Evolutionary conservation across 2,329 filamentous ascomycete genomes (phyloP).

Genomic region (Aspergillus arachidicola): DNA sequence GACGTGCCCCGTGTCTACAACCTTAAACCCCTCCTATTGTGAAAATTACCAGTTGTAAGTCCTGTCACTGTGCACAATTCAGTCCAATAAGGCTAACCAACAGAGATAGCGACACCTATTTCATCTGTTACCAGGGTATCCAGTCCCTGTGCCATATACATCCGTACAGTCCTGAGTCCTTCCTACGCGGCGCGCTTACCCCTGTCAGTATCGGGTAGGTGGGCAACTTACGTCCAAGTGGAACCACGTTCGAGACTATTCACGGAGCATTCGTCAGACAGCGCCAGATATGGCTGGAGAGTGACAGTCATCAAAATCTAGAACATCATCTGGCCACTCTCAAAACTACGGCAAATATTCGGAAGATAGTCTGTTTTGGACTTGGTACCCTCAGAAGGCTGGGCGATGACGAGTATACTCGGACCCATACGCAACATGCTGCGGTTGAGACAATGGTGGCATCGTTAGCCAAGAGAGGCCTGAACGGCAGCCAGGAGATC

Average conservation of each 20-base stretch:
- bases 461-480: conserved; percentile 12
- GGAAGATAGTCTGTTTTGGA: conserved; percentile 29
- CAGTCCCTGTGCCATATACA: conserved; percentile 19
- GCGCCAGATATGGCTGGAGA: conserved; percentile 23
- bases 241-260: conserved; percentile 11
- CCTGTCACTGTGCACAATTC: not conserved
- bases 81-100: not conserved
- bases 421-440: conserved; percentile 28
- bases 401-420: conserved; percentile 5
- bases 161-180: conserved; percentile 17
- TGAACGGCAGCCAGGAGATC: conserved; percentile 10
- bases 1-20: conserved; percentile 18
- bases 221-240: not conserved
- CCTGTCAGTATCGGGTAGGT: too few relatives aligned
- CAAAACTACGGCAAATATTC: conserved; percentile 12
- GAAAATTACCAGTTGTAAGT: too few relatives aligned
- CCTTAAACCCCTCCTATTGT: conserved; percentile 1
- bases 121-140: conserved; percentile 24
- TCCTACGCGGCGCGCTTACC: not conserved
- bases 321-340: conserved; percentile 13
- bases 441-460: conserved; percentile 25
- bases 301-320: conserved; percentile 20
- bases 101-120: conserved; percentile 19
- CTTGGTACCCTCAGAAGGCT: conserved; percentile 22
- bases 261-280: conserved; percentile 13